Conservation (phyloP, 139 green algal species). For the Coelastrella sp. region DNA sequence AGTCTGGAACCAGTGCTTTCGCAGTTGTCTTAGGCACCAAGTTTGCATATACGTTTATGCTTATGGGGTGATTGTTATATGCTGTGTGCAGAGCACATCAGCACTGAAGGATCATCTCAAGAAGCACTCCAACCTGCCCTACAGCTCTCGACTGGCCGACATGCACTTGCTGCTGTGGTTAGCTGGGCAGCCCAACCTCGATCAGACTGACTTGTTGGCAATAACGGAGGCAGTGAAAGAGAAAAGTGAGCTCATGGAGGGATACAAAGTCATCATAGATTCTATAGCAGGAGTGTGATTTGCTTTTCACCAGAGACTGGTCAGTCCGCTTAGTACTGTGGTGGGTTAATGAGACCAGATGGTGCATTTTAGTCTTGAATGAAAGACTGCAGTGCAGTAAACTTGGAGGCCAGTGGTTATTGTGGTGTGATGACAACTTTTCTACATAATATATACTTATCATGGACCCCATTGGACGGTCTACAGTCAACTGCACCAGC, state of each 20-base stretch:
- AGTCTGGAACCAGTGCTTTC: background rate
- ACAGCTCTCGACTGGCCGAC: slow-evolving; percentile 85
- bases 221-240: slow-evolving; percentile 76
- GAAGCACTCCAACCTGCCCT: slow-evolving; percentile 59
- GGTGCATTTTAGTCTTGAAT: too few relatives aligned
- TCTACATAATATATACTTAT: too few relatives aligned
- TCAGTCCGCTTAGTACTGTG: too few relatives aligned
- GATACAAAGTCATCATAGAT: slow-evolving; percentile 92
- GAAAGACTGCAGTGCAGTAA: too few relatives aligned
- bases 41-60: background rate
- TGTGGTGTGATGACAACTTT: too few relatives aligned
- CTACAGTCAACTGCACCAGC: too few relatives aligned
- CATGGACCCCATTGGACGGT: too few relatives aligned
- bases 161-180: slow-evolving; percentile 98
- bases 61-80: too few relatives aligned
- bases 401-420: too few relatives aligned
- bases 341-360: too few relatives aligned
- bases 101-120: slow-evolving; percentile 74
- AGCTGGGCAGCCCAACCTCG: slow-evolving; percentile 84
- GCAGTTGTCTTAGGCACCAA: background rate
- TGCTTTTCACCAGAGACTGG: background rate
- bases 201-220: slow-evolving; percentile 80
- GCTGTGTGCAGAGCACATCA: background rate
- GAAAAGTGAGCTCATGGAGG: slow-evolving; percentile 78
- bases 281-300: slow-evolving; percentile 57